These are phyloP conservation scores for Acanthamoeba royreba DNA, from an alignment of 208 protist species.

Conservation along the genomic window DNA sequence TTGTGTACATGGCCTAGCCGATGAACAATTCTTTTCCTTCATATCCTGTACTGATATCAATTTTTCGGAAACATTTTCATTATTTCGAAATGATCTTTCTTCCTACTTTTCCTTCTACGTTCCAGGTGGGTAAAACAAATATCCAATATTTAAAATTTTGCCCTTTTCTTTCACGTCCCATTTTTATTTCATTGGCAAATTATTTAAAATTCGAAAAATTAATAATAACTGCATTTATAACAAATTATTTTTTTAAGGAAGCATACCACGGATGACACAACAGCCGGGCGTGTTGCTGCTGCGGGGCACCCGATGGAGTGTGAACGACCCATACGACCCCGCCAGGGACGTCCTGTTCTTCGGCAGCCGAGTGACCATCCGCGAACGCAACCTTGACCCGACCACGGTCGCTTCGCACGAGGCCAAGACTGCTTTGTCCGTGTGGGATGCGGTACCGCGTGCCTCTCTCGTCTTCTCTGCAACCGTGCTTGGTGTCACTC, in stretches of 20 bases:
- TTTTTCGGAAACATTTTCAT: no score
- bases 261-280: not conserved
- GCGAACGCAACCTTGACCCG: not conserved
- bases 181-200: not conserved
- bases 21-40: no score
- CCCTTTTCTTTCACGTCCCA: not conserved
- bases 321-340: not conserved
- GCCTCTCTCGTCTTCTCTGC: not conserved
- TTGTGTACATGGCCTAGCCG: no score
- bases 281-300: not conserved
- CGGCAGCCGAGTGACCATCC: not conserved
- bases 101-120: no score
- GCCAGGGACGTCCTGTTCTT: not conserved
- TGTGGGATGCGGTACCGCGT: conserved; percentile 9
- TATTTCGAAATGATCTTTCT: no score
- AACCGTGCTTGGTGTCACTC: not conserved
- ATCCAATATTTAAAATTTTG: not conserved
- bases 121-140: no score
- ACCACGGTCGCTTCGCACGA: not conserved
- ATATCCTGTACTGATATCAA: no score
- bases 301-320: not conserved
- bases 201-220: no score
- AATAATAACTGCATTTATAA: no score
- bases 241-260: no score
- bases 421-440: not conserved